A percentile compares a stretch with the other conserved stretches of the same genome.
Evolutionary conservation across 352 stramenopile species (phyloP).

Genomic region (Pythium scleroteichum): DNA sequence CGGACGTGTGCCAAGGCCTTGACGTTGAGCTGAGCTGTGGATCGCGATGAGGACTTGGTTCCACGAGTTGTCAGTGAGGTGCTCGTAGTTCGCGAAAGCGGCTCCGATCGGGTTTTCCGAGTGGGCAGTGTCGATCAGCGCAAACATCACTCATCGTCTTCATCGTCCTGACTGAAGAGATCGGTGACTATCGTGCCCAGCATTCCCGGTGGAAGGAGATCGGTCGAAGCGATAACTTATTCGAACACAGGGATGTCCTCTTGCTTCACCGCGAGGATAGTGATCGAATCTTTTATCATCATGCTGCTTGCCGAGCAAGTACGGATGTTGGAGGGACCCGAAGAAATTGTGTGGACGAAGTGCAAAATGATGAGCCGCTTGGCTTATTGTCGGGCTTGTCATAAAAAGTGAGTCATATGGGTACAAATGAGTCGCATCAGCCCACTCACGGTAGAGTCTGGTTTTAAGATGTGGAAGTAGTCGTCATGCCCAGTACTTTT

Average conservation of each 20-base stretch:
- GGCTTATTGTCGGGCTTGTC: no score
- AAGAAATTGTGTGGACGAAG: no score
- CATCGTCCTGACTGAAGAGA: not conserved
- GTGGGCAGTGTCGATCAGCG: not conserved
- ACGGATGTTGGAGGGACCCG: no score
- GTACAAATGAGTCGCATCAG: no score
- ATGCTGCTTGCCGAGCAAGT: no score
- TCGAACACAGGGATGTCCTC: conserved; percentile 1
- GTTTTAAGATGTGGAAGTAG: no score
- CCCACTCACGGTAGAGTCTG: no score
- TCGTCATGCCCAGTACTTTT: conserved; percentile 79
- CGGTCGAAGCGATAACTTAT: conserved; percentile 3
- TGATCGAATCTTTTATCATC: no score
- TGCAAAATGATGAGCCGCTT: no score
- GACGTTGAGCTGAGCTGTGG: not conserved
- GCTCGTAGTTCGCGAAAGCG: conserved; percentile 7
- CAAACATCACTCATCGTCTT: not conserved
- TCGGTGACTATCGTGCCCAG: not conserved
- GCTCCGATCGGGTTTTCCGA: conserved; percentile 6
- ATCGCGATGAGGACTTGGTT: conserved; percentile 14
- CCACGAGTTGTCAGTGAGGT: conserved; percentile 12
- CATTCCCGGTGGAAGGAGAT: conserved; percentile 7
- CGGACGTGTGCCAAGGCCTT: conserved; percentile 4
- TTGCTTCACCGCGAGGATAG: no score
- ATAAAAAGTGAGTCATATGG: no score